Conservation (phyloP, 2,329 filamentous ascomycete genomes). For the Neurospora crassa region DNA sequence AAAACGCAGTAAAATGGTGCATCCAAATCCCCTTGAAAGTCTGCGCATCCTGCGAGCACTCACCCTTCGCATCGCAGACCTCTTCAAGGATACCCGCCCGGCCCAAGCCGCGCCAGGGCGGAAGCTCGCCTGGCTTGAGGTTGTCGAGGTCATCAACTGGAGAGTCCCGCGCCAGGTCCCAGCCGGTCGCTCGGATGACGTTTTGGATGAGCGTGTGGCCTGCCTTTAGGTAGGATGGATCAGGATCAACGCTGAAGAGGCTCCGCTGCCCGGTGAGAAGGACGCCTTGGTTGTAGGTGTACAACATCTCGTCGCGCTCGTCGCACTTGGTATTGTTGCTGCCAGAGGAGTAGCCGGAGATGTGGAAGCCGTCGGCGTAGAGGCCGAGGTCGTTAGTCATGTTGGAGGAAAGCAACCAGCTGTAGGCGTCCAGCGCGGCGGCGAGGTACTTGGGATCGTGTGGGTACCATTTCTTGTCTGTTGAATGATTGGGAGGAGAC, state of each 20-base stretch:
- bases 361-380: conserved; percentile 83
- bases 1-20: conserved; percentile 76
- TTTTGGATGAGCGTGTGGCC: conserved; percentile 68
- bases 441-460: conserved; percentile 57
- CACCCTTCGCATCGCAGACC: conserved; percentile 62
- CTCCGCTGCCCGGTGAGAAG: conserved; percentile 72
- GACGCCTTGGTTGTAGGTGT: conserved; percentile 94
- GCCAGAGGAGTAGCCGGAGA: conserved; percentile 51
- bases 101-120: conserved; percentile 65
- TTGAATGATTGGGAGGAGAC: conserved; percentile 24
- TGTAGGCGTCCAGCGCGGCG: conserved; percentile 68
- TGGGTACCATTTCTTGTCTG: conserved; percentile 19
- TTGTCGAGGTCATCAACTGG: conserved; percentile 31
- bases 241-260: conserved; percentile 69
- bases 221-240: conserved; percentile 61
- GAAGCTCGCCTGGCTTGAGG: conserved; percentile 26
- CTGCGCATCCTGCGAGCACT: conserved; percentile 74
- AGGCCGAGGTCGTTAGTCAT: conserved; percentile 72
- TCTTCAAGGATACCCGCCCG: conserved; percentile 77
- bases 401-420: conserved; percentile 68
- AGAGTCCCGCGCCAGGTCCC: conserved; percentile 38
- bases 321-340: conserved; percentile 67
- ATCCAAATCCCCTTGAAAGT: conserved; percentile 96
- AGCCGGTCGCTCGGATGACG: conserved; percentile 73
- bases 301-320: conserved; percentile 76